Conservation (phyloP, 371 early-diverging fungal genomes). For the Basidiobolus meristosporus region DNA sequence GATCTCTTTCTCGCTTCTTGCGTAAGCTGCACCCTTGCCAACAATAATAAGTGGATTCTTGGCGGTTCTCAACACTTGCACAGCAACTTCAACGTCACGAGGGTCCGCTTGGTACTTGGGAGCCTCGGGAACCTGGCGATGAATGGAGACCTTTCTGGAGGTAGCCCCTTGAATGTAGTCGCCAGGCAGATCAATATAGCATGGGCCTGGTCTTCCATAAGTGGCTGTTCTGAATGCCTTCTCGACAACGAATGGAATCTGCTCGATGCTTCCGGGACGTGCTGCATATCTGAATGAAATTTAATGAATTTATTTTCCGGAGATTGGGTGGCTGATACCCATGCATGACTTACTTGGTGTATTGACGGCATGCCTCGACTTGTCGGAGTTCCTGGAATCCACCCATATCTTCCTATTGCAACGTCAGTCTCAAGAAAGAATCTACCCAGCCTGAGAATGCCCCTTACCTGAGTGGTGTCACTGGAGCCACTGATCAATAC, state of each 20-base stretch:
- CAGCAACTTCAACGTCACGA: slow-evolving; percentile 9
- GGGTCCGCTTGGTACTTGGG: slow-evolving; percentile 26
- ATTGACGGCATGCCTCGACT: slow-evolving; percentile 37
- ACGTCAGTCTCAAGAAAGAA: not conserved
- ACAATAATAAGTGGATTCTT: slow-evolving; percentile 43
- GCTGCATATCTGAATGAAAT: slow-evolving; percentile 14
- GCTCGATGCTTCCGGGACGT: slow-evolving; percentile 22
- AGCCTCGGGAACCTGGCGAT: slow-evolving; percentile 7
- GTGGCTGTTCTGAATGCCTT: slow-evolving; percentile 28
- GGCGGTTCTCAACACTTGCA: slow-evolving; percentile 15
- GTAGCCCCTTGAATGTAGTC: slow-evolving; percentile 34
- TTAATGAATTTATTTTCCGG: too few relatives aligned
- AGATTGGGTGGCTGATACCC: not conserved
- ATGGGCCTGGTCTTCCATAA: slow-evolving; percentile 50
- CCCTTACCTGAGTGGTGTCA: slow-evolving; percentile 18
- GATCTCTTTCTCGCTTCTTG: slow-evolving; percentile 42
- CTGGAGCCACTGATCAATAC: slow-evolving; percentile 25
- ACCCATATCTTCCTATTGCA: slow-evolving; percentile 26
- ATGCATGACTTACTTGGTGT: slow-evolving; percentile 25
- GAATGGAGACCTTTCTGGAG: slow-evolving; percentile 8
- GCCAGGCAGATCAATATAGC: slow-evolving; percentile 57
- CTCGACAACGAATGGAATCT: slow-evolving; percentile 31
- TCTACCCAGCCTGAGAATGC: not conserved
- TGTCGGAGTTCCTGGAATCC: slow-evolving; percentile 67
- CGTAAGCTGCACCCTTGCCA: slow-evolving; percentile 59